These are phyloP conservation scores for Nidularia pulvinata DNA, from an alignment of 768 basidiomycete species.

Conservation along the genomic window DNA sequence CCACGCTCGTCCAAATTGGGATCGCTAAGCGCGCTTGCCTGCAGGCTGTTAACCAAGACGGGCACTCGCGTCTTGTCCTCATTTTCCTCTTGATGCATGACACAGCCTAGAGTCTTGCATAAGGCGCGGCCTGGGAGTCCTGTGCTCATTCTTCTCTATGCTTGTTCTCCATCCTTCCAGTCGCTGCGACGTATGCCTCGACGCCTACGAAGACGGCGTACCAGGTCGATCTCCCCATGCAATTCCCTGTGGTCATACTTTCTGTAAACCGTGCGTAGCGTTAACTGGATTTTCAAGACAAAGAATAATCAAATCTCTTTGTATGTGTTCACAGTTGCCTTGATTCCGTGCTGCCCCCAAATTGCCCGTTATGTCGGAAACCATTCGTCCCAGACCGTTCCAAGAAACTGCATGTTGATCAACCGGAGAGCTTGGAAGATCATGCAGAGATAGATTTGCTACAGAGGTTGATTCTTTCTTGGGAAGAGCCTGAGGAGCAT, in stretches of 20 bases:
- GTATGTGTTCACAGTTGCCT: constrained; percentile 46
- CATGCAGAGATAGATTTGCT: constrained; percentile 32
- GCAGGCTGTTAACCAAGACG: too few relatives aligned
- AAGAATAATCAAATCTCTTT: neutral
- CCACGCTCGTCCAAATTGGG: too few relatives aligned
- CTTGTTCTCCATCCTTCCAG: constrained; percentile 62
- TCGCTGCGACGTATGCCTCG: constrained; percentile 67
- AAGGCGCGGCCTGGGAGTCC: too few relatives aligned
- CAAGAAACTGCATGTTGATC: constrained; percentile 70
- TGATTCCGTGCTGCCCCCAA: constrained; percentile 43
- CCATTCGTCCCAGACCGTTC: constrained; percentile 52
- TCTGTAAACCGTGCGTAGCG: constrained; percentile 52
- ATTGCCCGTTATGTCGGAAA: constrained; percentile 71
- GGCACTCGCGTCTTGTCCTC: too few relatives aligned
- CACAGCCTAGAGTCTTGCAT: too few relatives aligned
- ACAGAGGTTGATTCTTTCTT: constrained; percentile 31
- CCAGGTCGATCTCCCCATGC: constrained; percentile 51
- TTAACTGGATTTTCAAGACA: neutral
- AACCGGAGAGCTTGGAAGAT: constrained; percentile 31
- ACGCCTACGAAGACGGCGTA: constrained; percentile 48
- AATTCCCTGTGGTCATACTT: constrained; percentile 68
- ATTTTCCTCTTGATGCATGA: too few relatives aligned
- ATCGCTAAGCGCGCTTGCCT: too few relatives aligned
- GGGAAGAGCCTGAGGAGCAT: constrained; percentile 36
- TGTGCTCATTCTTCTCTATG: constrained; percentile 15